Percentiles rank a stretch among this genome's conserved stretches.
Evolutionary conservation across 306 rosid genomes (phyloP).

Genomic region (Vigna unguiculata): DNA sequence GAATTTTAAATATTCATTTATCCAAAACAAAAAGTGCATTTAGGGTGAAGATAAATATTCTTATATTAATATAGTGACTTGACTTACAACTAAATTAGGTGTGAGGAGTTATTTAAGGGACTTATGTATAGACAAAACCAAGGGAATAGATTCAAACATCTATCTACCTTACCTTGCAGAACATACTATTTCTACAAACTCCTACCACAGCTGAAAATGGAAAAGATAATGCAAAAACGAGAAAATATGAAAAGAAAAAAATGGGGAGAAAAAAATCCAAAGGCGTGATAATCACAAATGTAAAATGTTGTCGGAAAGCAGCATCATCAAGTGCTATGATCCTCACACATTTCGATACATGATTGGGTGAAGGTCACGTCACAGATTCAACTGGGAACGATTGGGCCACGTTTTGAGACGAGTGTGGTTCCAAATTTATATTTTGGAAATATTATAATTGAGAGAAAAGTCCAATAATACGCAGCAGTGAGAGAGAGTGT

Average conservation of each 20-base stretch:
- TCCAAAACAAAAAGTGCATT: neutral
- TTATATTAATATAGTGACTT: neutral
- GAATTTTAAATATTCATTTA: neutral
- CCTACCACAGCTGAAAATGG: neutral
- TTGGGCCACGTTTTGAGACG: conserved; percentile 69
- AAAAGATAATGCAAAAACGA: neutral
- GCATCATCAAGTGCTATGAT: conserved; percentile 44
- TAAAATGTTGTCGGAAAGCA: conserved; percentile 61
- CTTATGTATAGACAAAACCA: neutral
- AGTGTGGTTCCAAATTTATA: conserved; percentile 19
- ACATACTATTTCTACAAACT: neutral
- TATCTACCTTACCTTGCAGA: neutral
- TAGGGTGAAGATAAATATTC: neutral
- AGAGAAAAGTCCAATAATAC: neutral
- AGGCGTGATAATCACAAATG: conserved; percentile 35
- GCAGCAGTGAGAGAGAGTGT: neutral
- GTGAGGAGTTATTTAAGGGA: neutral
- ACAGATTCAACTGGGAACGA: neutral
- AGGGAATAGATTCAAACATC: neutral
- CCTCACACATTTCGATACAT: conserved; percentile 35
- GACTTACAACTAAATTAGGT: conserved; percentile 11
- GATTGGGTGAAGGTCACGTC: conserved; percentile 57
- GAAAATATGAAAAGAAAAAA: no score
- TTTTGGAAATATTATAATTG: neutral
- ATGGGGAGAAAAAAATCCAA: conserved; percentile 1